Evolutionary conservation across 768 basidiomycete genomes (phyloP).

Genomic region (Termitomyces heimii): DNA sequence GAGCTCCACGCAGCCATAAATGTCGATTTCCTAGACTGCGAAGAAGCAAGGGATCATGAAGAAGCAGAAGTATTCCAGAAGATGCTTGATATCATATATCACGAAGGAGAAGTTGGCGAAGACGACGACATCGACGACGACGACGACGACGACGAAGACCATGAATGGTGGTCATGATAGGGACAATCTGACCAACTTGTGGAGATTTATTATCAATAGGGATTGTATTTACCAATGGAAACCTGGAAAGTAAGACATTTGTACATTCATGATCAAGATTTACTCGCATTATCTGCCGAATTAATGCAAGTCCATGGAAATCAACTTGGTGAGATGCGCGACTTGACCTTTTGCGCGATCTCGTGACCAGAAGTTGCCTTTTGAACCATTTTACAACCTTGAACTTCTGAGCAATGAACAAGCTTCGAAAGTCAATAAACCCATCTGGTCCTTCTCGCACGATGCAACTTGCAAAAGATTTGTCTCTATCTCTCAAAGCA

Average conservation of each 20-base stretch:
- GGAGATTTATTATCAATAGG: not conserved
- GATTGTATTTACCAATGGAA: not conserved
- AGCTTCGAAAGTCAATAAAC: constrained; percentile 4
- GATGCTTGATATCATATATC: not conserved
- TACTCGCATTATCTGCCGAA: too few species aligned
- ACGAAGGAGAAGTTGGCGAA: not conserved
- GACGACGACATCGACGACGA: not conserved
- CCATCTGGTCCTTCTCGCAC: constrained; percentile 6
- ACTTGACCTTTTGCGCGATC: not conserved
- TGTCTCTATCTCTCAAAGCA: constrained; percentile 6
- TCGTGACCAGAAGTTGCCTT: not conserved
- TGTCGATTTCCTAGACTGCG: too few species aligned
- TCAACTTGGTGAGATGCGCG: too few species aligned
- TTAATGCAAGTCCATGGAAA: too few species aligned
- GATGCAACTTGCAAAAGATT: constrained; percentile 9
- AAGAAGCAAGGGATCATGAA: not conserved
- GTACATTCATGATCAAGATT: not conserved
- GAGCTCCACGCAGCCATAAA: not conserved
- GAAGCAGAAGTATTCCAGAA: not conserved
- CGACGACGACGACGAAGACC: not conserved
- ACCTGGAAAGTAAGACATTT: not conserved
- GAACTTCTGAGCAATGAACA: constrained; percentile 3
- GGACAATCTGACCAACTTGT: not conserved
- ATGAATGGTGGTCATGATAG: not conserved
- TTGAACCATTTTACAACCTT: not conserved